Evolutionary conservation across 306 rosid species (phyloP), one percentile per base, ranked within the genome.

Genomic region (Castanopsis chinensis): DNA sequence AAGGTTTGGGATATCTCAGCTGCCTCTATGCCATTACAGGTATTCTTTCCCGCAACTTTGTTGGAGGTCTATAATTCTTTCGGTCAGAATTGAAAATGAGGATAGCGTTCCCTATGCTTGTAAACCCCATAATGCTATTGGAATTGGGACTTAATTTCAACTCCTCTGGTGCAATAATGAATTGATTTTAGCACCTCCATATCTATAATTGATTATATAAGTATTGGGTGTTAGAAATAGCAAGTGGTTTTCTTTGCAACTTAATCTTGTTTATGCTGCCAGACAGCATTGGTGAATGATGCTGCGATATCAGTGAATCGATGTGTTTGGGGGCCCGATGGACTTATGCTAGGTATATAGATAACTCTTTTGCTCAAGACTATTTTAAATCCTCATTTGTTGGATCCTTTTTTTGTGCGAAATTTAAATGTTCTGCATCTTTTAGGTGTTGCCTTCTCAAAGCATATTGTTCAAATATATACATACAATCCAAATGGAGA

Each of bases 251-350:
- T 78, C 56, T 67, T 81, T 64, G 59, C 52, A 69, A 54, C 12
- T 43, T 51, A 30, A 41, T 77, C 57, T 63, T 77, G 5, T 1
- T 19, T 77, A 20, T 71, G 35, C 63, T 17, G 56, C 53, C 88
- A 85, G 88, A 81, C 81, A 20, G 75, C 85, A 33, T 69, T 81
- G 85, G 20, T 81, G 81, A 85, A 64, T 75, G 88, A 85, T 78
- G 81, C 83, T 74, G 78, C 69, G 4, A 78, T 81, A 55, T 85
- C 88, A n/a, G 88, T 85, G 72, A 81, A 78, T 78, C 81, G 88
- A 17, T 85, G 88, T 75, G 88, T 85, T 41, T 85, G 88, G 88
- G 83, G 83, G n/a, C 81, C 81, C 14, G 85, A 85, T 45, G 88
- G 85, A 57, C 76, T 74, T 73, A 85, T 85, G 88, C 81, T 81